Base-by-base conservation (phyloP, 2,329 filamentous ascomycete genomes). In the Clarireedia sp. region DNA sequence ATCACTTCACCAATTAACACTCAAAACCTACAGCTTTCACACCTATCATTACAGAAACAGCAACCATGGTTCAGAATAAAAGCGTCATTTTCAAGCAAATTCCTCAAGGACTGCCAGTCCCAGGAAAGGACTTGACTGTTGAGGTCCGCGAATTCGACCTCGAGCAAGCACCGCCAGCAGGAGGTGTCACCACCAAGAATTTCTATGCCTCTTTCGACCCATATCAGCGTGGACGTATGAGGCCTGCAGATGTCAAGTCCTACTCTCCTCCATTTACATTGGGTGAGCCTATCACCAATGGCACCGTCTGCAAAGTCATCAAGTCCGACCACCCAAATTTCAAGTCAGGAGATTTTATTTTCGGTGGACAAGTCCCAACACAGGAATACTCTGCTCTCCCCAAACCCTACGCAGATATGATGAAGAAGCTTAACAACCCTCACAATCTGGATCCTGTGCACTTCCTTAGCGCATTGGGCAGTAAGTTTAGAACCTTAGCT, bases 221-320 rank as follows among this genome's bases (percentile, higher is more conserved):
- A 2, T 95, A 95, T 75, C 82, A 88, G 75, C 86, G 90, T 56
- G 87, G 86, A 58, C 81, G 82, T 63, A 91, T 95, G 87, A 84
- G 89, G 48, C 71, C 76, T 48, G 67, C 86, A 6, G 69, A 75
- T 37, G 65, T 73, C 67, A 82, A 86, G 72, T 90, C 87, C 9
- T 94, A 90, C 75, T 69, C 75, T 21, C 75, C 84, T 1, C 71
- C 85, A 2, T 89, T 83, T 66, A 68, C 76, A 16, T 70, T 88
- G 47, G 76, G 78, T 68, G 71, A 80, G 63, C 81, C 88, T 60
- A 79, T 95, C 60, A 73, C 72, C 62, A 91, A 85, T 71, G 70
- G 71, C 62, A 77, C 75, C 51, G 75, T 95, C 62, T 78, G 81
- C 62, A 84, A 82, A 66, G 83, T 95, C 24, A 65, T 92, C 65